Evolutionary conservation across 2,329 filamentous ascomycete species (phyloP).

Genomic region (Rugonectria rugulosa): DNA sequence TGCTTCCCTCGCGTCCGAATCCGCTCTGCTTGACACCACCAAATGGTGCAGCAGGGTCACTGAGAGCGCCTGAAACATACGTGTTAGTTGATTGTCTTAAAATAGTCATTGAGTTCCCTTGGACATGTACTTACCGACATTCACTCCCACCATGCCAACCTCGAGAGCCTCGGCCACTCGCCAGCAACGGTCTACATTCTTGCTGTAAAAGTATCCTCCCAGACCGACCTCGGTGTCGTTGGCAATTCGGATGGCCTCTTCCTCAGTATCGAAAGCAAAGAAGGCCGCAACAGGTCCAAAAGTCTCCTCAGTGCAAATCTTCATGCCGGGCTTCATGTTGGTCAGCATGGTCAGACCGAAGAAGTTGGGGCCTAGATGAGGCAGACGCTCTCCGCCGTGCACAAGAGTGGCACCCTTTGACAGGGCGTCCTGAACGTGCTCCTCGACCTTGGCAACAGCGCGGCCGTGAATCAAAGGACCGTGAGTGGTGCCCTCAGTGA

Average conservation of each 20-base stretch:
- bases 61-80: constrained; percentile 49
- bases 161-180: constrained; percentile 58
- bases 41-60: constrained; percentile 65
- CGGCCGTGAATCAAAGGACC: constrained; percentile 71
- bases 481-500: constrained; percentile 62
- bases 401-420: constrained; percentile 66
- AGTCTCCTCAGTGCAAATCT: constrained; percentile 71
- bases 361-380: constrained; percentile 71
- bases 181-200: constrained; percentile 48
- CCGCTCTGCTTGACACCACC: constrained; percentile 82
- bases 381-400: constrained; percentile 63
- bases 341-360: constrained; percentile 74
- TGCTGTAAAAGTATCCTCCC: constrained; percentile 74
- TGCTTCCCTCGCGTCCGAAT: constrained; percentile 77
- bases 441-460: constrained; percentile 67
- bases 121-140: constrained; percentile 32
- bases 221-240: constrained; percentile 73
- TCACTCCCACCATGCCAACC: constrained; percentile 47
- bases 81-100: constrained; percentile 22
- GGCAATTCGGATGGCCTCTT: constrained; percentile 72
- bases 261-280: constrained; percentile 72
- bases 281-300: constrained; percentile 76
- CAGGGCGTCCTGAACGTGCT: constrained; percentile 69
- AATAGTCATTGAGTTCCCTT: background rate
- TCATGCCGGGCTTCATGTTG: constrained; percentile 72